phyloP scores from a whole-genome alignment of 1,284 basidiomycete species.

The Sporisorium reilianum region DNA sequence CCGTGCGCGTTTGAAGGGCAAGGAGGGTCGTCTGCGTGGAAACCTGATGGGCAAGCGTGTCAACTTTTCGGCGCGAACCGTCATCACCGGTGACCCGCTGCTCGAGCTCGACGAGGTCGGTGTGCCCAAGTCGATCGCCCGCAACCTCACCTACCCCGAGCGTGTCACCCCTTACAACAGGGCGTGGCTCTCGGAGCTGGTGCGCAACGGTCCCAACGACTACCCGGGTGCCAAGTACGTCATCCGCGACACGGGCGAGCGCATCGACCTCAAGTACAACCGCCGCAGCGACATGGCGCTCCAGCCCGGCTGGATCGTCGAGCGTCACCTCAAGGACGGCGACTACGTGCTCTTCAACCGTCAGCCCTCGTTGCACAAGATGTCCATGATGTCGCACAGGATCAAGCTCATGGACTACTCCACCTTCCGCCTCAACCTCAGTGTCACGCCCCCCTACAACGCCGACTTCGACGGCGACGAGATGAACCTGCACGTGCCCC shows the following conservation, averaged over 20 bases:
- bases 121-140: slow-evolving; percentile 95
- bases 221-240: slow-evolving; percentile 98
- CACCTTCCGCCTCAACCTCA: slow-evolving; percentile 97
- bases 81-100: slow-evolving; percentile 99
- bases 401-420: slow-evolving; percentile 99
- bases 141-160: slow-evolving; percentile 98
- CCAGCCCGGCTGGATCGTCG: slow-evolving; percentile 99
- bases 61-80: slow-evolving; percentile 98
- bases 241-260: slow-evolving; percentile 96
- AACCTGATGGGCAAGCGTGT: slow-evolving; percentile 99
- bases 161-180: slow-evolving; percentile 99
- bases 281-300: slow-evolving; percentile 92
- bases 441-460: slow-evolving; percentile 75
- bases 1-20: slow-evolving; percentile 96
- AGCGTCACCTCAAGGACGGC: slow-evolving; percentile 96
- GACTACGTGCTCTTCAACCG: slow-evolving; percentile 94
- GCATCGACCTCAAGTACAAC: slow-evolving; percentile 91
- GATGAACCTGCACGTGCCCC: slow-evolving; percentile 96
- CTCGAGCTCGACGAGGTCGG: slow-evolving; percentile 96
- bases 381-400: slow-evolving; percentile 99
- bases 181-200: slow-evolving; percentile 90
- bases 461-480: slow-evolving; percentile 94
- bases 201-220: slow-evolving; percentile 93
- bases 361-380: slow-evolving; percentile 97
- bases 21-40: slow-evolving; percentile 96